A percentile compares a stretch with the other conserved stretches of the same genome.
These are phyloP conservation scores for Magnolia changhungtana DNA, from an alignment of 164 flowering plant genomes.

Conservation along the genomic window DNA sequence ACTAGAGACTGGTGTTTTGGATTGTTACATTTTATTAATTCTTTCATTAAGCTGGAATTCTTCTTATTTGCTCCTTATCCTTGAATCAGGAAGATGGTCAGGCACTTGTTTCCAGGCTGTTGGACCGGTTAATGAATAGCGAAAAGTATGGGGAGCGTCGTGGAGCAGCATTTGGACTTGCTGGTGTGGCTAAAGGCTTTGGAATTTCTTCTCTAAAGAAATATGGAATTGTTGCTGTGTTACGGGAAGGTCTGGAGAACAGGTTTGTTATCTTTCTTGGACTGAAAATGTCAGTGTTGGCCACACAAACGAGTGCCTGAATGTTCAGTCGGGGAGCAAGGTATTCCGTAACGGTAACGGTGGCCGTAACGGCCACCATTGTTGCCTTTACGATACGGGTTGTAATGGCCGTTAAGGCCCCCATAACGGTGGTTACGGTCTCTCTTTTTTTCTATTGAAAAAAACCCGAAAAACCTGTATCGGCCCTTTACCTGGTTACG, in stretches of 20 bases:
- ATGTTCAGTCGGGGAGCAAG: no score
- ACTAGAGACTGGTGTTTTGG: not conserved
- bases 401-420: no score
- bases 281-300: not conserved
- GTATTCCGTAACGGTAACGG: no score
- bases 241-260: slow-evolving; percentile 67
- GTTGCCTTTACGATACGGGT: no score
- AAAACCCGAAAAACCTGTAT: no score
- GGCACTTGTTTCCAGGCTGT: slow-evolving; percentile 65
- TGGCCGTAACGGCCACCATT: no score
- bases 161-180: slow-evolving; percentile 99
- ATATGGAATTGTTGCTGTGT: slow-evolving; percentile 51
- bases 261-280: slow-evolving; percentile 42
- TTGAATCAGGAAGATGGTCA: slow-evolving; percentile 74
- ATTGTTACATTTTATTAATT: not conserved
- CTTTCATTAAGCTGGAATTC: not conserved
- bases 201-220: slow-evolving; percentile 84
- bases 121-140: slow-evolving; percentile 83
- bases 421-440: no score
- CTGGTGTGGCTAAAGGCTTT: slow-evolving; percentile 91
- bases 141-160: slow-evolving; percentile 99
- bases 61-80: slow-evolving; percentile 4
- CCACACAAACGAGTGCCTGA: no score
- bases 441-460: no score
- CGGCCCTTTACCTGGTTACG: no score